Conservation (phyloP, 1,139 yeast genomes). For the Kodamaea suecica region DNA sequence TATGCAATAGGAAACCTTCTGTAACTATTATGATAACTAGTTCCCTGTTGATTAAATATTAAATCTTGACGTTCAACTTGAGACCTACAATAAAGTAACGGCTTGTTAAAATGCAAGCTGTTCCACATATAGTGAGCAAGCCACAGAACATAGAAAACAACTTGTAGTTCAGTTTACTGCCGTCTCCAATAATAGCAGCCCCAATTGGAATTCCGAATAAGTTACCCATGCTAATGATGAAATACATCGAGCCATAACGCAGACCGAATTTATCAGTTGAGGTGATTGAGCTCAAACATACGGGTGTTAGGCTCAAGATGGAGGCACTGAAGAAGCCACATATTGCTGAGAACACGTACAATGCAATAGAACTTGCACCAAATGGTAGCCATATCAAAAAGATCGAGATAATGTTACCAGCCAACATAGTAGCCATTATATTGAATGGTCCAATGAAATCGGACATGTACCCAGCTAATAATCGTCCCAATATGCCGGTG, state of each 20-base stretch:
- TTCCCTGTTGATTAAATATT: conserved; percentile 3
- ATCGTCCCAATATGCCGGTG: conserved; percentile 38
- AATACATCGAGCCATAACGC: conserved; percentile 39
- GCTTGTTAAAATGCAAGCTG: conserved; percentile 31
- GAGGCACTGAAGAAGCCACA: conserved; percentile 32
- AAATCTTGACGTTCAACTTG: conserved; percentile 31
- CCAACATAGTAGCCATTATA: conserved; percentile 36
- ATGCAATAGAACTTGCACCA: conserved; percentile 28
- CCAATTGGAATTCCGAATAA: conserved; percentile 45
- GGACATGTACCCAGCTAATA: conserved; percentile 37
- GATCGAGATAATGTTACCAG: conserved; percentile 30
- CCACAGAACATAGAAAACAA: conserved; percentile 39
- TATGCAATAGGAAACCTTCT: too few species aligned
- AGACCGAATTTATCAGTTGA: conserved; percentile 40
- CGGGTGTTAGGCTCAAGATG: conserved; percentile 38
- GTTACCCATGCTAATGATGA: conserved; percentile 39
- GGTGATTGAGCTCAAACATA: conserved; percentile 40
- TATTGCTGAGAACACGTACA: conserved; percentile 36
- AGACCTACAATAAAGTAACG: conserved; percentile 34
- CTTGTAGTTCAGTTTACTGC: conserved; percentile 27
- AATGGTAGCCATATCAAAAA: conserved; percentile 40
- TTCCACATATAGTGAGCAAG: conserved; percentile 26
- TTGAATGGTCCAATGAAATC: conserved; percentile 40
- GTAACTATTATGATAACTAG: too few species aligned
- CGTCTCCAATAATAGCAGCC: conserved; percentile 39